Percentiles rank a stretch among this genome's conserved stretches.
Evolutionary conservation across 2,329 filamentous ascomycete species (phyloP).

Genomic region (Cladosporium austrohemisphaericum): DNA sequence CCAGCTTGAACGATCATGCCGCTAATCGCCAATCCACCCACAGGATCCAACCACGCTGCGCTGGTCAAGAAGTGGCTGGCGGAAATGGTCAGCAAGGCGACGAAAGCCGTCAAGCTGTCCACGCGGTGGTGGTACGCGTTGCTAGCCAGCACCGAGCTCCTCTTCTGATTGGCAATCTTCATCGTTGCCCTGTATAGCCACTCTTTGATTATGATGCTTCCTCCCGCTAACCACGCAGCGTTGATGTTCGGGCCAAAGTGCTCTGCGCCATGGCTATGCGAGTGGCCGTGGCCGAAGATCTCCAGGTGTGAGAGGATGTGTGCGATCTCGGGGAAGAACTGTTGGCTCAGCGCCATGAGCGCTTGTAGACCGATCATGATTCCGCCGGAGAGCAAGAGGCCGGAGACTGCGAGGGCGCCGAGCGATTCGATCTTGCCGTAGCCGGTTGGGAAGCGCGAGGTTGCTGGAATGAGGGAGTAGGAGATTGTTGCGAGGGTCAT

Average conservation of each 20-base stretch:
- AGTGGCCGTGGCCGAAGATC: constrained; percentile 53
- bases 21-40: constrained; percentile 88
- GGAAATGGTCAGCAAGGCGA: constrained; percentile 82
- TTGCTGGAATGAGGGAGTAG: constrained; percentile 83
- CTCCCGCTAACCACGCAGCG: constrained; percentile 88
- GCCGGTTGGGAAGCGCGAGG: constrained; percentile 77
- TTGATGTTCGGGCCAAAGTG: constrained; percentile 72
- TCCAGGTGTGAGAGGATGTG: constrained; percentile 41
- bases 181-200: constrained; percentile 97
- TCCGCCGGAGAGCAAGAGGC: constrained; percentile 83
- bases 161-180: constrained; percentile 90
- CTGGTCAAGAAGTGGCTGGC: constrained; percentile 82
- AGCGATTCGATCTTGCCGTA: constrained; percentile 98
- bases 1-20: constrained; percentile 90
- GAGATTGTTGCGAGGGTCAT: constrained; percentile 92
- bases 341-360: constrained; percentile 54
- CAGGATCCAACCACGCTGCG: constrained; percentile 88
- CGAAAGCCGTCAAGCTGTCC: constrained; percentile 91
- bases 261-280: constrained; percentile 59
- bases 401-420: constrained; percentile 87
- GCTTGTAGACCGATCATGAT: constrained; percentile 78
- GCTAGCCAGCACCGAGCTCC: constrained; percentile 90
- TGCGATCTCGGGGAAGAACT: constrained; percentile 47
- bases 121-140: constrained; percentile 96
- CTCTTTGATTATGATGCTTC: constrained; percentile 88